Percentiles rank a stretch among this genome's conserved stretches.
Conservation (phyloP, 345 rosid species). For the Toxicodendron radicans region DNA sequence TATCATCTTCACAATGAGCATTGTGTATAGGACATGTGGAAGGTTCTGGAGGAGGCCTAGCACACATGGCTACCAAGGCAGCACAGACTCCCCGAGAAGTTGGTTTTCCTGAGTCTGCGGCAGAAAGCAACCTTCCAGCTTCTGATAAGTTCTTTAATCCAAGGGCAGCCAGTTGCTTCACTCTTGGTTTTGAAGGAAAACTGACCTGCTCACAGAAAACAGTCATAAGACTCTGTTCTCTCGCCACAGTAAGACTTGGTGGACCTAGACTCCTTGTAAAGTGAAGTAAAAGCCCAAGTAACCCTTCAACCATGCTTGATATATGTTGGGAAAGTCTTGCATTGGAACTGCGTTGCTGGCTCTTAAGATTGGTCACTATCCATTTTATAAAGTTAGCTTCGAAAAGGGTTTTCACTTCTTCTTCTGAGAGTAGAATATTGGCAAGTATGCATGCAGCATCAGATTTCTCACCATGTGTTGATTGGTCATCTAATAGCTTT, state of each 20-base stretch:
- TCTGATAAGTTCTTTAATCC: slow-evolving; percentile 47
- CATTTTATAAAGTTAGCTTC: slow-evolving; percentile 37
- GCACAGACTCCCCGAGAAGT: slow-evolving; percentile 30
- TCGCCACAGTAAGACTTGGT: slow-evolving; percentile 21
- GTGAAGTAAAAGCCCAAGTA: slow-evolving; percentile 42
- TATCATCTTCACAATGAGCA: slow-evolving; percentile 26
- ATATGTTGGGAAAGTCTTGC: slow-evolving; percentile 25
- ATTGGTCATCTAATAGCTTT: slow-evolving; percentile 32
- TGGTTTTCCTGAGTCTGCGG: slow-evolving; percentile 25
- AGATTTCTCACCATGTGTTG: slow-evolving; percentile 42
- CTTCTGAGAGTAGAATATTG: slow-evolving; percentile 35
- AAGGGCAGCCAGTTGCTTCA: slow-evolving; percentile 37
- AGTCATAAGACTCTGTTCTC: slow-evolving; percentile 36
- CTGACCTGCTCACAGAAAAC: slow-evolving; percentile 29
- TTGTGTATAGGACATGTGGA: slow-evolving; percentile 38
- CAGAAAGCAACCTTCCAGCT: slow-evolving; percentile 27
- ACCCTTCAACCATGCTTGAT: slow-evolving; percentile 43
- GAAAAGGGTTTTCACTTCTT: slow-evolving; percentile 32
- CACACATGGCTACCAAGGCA: slow-evolving; percentile 29
- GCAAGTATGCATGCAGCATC: slow-evolving; percentile 44
- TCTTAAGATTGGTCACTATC: slow-evolving; percentile 28
- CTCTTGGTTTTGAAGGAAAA: slow-evolving; percentile 29
- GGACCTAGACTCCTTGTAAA: slow-evolving; percentile 31
- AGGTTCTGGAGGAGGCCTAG: slow-evolving; percentile 26
- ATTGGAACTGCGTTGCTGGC: slow-evolving; percentile 18